Evolutionary conservation across 2,329 filamentous ascomycete species (phyloP), one percentile per base, ranked within the genome.

Genomic region (Verticillium isaacii): DNA sequence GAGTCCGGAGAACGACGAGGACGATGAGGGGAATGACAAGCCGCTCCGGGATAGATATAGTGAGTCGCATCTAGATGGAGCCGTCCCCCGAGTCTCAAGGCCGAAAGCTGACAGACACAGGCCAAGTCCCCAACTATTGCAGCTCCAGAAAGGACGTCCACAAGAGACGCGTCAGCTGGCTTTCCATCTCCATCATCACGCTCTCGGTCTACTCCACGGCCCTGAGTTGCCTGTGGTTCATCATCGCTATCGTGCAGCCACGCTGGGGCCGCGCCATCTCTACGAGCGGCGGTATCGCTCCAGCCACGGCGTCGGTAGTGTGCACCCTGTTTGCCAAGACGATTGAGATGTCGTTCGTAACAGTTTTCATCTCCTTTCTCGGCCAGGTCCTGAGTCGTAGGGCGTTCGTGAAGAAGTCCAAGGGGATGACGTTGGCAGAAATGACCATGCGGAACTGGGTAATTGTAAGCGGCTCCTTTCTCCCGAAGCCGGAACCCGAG

Each of bases 391-490:
- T 94, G 17, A 92, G 85, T n/a, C 81, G 89, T 23, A 78, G 89
- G 60, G 88, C 90, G 0, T 83, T 91, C 61, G 81, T 82, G 29
- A 83, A 81, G 60, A 77, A 81, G 9, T 83, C 85, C 0, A 76
- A 78, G 2, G 91, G 91, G 2, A 83, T 93, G 62, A 91, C 86
- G 0, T 81, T 94, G 17, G 88, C 91, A 0, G 90, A 94, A 69
- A 85, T 93, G 78, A 88, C 84, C 17, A 92, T 94, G 89, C 82
- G 90, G 56, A 83, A 83, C 54, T 94, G 90, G 91, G 83, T 89
- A 23, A 84, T 88, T 56, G 74, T 76, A 39, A 65, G 73, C 70
- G 14, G 19, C 3, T 25, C 39, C 25, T 15, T 32, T 37, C n/a
- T n/a, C 56, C 58, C 17, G 5, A n/a, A 14, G 5, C 3, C 52